These are phyloP conservation scores for Solidago caesia DNA, from an alignment of 129 eudicot genomes.

Conservation along the genomic window DNA sequence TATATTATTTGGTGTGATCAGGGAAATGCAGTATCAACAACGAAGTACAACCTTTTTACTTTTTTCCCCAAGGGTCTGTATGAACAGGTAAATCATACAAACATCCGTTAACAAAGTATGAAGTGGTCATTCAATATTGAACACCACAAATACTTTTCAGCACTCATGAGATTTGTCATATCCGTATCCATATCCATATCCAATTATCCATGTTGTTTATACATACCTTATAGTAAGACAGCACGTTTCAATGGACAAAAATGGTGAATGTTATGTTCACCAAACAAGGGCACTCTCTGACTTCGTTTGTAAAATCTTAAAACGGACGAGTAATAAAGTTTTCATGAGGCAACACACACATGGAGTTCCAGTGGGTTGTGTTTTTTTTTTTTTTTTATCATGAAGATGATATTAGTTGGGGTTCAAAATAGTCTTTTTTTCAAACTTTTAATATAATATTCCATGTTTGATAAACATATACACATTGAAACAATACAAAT, in stretches of 20 bases:
- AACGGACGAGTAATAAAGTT: background rate
- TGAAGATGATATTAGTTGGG: constrained; percentile 13
- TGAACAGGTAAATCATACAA: constrained; percentile 73
- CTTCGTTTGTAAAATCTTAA: background rate
- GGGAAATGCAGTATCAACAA: constrained; percentile 96
- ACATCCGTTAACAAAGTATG: background rate
- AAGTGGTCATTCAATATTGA: background rate
- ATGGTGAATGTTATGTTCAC: constrained; percentile 13
- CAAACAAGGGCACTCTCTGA: background rate
- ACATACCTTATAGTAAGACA: background rate
- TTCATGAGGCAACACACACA: background rate
- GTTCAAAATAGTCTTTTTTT: constrained; percentile 12
- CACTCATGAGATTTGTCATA: background rate
- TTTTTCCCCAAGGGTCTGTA: constrained; percentile 91
- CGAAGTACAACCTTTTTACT: constrained; percentile 83
- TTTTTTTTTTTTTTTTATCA: constrained; percentile 5
- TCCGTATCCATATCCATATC: background rate
- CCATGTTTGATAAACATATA: background rate
- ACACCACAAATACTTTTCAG: background rate
- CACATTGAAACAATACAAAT: background rate
- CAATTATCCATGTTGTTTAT: background rate
- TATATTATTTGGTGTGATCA: constrained; percentile 36
- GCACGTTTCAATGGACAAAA: background rate
- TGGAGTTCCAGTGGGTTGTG: background rate
- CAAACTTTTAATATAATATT: background rate